These are phyloP conservation scores for Porodaedalea pini DNA, from an alignment of 1,284 basidiomycete species.

Conservation along the genomic window DNA sequence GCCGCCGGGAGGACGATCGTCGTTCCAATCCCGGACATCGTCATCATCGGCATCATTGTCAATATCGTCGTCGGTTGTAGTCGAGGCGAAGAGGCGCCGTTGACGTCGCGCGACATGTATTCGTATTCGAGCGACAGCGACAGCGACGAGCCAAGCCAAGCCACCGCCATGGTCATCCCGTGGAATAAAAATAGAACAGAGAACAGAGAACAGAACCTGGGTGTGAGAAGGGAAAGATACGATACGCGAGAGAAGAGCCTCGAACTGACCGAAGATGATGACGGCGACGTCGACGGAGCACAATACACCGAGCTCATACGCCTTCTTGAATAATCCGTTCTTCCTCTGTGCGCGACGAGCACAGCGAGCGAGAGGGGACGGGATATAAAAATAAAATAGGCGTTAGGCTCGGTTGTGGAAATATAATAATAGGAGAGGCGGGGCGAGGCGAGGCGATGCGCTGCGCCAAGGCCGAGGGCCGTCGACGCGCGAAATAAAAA, in stretches of 20 bases:
- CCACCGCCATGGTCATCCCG: neutral
- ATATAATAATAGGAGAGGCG: constrained; percentile 7
- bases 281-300: constrained; percentile 32
- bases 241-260: constrained; percentile 19
- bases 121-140: no score
- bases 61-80: no score
- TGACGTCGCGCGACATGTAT: no score
- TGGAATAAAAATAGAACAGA: constrained; percentile 13
- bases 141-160: neutral
- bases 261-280: constrained; percentile 50
- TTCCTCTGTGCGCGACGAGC: constrained; percentile 32
- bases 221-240: neutral
- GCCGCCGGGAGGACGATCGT: neutral
- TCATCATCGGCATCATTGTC: constrained; percentile 2
- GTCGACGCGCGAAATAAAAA: constrained; percentile 2
- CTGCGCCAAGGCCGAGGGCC: neutral
- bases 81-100: no score
- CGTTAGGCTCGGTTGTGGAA: constrained; percentile 2
- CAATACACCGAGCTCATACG: constrained; percentile 46
- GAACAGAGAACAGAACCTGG: neutral
- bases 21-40: neutral
- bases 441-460: neutral
- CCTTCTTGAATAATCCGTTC: constrained; percentile 48
- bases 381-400: constrained; percentile 5
- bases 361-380: neutral